Percentiles rank a stretch among this genome's conserved stretches.
Conservation (phyloP, 2,329 filamentous ascomycete genomes). For the Fusarium sp. region DNA sequence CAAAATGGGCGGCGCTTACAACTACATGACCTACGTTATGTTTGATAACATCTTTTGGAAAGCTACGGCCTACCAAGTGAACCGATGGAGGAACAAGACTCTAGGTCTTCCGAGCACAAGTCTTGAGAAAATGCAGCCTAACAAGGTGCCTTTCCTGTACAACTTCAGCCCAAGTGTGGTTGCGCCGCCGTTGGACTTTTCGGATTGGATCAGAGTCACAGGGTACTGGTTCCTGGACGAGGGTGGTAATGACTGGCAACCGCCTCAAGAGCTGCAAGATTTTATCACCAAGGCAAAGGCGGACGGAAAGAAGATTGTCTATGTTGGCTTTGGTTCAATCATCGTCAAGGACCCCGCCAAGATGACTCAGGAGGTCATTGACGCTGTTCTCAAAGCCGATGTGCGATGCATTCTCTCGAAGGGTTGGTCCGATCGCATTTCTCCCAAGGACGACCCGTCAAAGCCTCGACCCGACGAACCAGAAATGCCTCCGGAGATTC, state of each 20-base stretch:
- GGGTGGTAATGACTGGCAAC: conserved; percentile 70
- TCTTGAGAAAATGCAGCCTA: conserved; percentile 91
- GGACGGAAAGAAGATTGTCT: conserved; percentile 92
- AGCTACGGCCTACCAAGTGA: conserved; percentile 89
- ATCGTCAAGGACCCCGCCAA: conserved; percentile 90
- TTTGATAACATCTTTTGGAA: conserved; percentile 99
- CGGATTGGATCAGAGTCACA: conserved; percentile 96
- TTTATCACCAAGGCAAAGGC: conserved; percentile 87
- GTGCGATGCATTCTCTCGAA: conserved; percentile 96
- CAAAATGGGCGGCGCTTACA: conserved; percentile 96
- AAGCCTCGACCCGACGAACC: conserved; percentile 69
- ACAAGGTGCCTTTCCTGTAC: conserved; percentile 98
- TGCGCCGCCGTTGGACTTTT: conserved; percentile 93
- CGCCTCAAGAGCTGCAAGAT: conserved; percentile 77
- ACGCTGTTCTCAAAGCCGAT: conserved; percentile 89
- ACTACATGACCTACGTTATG: conserved; percentile 94
- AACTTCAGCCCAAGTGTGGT: conserved; percentile 96
- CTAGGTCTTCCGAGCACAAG: conserved; percentile 83
- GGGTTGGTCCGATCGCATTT: conserved; percentile 89
- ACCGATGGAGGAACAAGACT: conserved; percentile 87
- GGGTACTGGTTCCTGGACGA: conserved; percentile 99
- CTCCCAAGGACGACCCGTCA: conserved; percentile 58
- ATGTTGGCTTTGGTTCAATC: conserved; percentile 97
- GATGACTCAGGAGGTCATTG: conserved; percentile 91
- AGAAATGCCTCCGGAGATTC: conserved; percentile 81